A percentile compares a stretch with the other conserved stretches of the same genome.
These are phyloP conservation scores for Oryza glaberrima DNA, from an alignment of 176 grass and related monocot genomes.

Conservation along the genomic window DNA sequence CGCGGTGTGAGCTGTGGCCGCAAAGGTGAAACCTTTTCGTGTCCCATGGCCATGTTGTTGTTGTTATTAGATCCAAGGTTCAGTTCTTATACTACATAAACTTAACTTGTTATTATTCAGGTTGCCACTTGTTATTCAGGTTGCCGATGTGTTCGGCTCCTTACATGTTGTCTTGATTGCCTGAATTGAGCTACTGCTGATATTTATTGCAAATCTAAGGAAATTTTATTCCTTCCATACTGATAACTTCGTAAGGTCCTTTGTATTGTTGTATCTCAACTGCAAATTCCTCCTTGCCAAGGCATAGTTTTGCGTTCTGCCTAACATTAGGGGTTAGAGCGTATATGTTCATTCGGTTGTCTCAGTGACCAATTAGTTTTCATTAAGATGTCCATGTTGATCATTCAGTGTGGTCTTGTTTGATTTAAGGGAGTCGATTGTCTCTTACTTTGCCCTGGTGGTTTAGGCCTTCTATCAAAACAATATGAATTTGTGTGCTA, in stretches of 20 bases:
- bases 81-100: slow-evolving; percentile 36
- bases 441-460: not conserved
- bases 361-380: not conserved
- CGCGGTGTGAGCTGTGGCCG: slow-evolving; percentile 46
- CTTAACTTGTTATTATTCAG: slow-evolving; percentile 38
- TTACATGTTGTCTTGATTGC: slow-evolving; percentile 44
- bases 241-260: slow-evolving; percentile 29
- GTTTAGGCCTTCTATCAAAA: not conserved
- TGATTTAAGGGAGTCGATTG: not conserved
- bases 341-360: not conserved
- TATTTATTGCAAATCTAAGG: slow-evolving; percentile 29
- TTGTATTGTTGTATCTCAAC: slow-evolving; percentile 23
- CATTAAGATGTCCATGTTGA: not conserved
- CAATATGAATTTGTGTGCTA: not conserved
- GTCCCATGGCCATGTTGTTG: slow-evolving; percentile 35
- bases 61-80: slow-evolving; percentile 54
- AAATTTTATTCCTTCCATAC: slow-evolving; percentile 25
- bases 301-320: not conserved
- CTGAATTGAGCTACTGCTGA: slow-evolving; percentile 50
- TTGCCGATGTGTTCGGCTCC: not conserved
- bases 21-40: slow-evolving; percentile 43
- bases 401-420: slow-evolving; percentile 17
- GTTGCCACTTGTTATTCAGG: not conserved
- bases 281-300: slow-evolving; percentile 8
- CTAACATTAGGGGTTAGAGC: not conserved